phyloP scores from a whole-genome alignment of 805 yeast species.

The Yarrowia alimentaria region DNA sequence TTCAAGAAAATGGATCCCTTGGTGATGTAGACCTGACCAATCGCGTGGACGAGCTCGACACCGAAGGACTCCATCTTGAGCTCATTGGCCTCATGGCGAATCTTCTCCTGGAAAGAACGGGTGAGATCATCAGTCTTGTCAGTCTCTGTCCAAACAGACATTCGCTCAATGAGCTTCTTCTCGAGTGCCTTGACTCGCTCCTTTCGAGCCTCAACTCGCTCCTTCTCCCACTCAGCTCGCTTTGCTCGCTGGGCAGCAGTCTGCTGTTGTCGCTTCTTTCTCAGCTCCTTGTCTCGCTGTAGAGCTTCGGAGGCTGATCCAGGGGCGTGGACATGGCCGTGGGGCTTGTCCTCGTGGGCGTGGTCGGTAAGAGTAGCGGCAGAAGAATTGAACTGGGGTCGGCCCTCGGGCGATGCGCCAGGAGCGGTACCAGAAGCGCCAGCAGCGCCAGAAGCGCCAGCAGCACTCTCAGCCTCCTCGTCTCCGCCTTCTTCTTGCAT shows the following conservation, averaged over 20 bases:
- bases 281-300: slow-evolving; percentile 35
- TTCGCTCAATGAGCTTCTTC: slow-evolving; percentile 53
- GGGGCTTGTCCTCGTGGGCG: not conserved
- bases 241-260: slow-evolving; percentile 50
- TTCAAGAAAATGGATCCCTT: slow-evolving; percentile 73
- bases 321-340: not conserved
- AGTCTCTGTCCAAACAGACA: slow-evolving; percentile 62
- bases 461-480: slow-evolving; percentile 31
- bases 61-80: slow-evolving; percentile 96
- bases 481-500: slow-evolving; percentile 48
- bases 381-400: not conserved
- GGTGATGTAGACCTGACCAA: slow-evolving; percentile 73
- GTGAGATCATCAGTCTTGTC: slow-evolving; percentile 61
- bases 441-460: slow-evolving; percentile 26
- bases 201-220: slow-evolving; percentile 62
- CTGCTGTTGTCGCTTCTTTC: slow-evolving; percentile 37
- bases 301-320: slow-evolving; percentile 10
- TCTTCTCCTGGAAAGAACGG: slow-evolving; percentile 58
- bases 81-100: slow-evolving; percentile 81
- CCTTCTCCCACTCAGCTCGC: slow-evolving; percentile 70
- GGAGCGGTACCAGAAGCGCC: slow-evolving; percentile 8
- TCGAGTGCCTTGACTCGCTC: slow-evolving; percentile 64
- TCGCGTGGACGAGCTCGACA: slow-evolving; percentile 70
- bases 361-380: slow-evolving; percentile 1
- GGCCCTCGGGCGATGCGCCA: too few species aligned